phyloP scores from a whole-genome alignment of 257 asterid genomes.

The Striga asiatica region DNA sequence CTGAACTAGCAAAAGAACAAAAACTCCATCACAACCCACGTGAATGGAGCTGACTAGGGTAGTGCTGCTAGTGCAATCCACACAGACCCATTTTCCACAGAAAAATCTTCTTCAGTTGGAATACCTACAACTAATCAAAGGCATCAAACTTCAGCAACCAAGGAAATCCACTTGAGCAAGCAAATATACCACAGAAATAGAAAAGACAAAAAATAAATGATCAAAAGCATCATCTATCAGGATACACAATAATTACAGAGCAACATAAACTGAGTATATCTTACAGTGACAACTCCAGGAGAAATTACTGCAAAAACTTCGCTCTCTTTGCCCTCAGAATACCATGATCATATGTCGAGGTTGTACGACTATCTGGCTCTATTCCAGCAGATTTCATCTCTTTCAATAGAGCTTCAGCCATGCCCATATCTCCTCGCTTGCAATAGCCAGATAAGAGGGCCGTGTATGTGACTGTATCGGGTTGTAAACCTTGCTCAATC shows the following conservation, averaged over 20 bases:
- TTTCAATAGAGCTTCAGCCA: slow-evolving; percentile 38
- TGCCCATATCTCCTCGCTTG: slow-evolving; percentile 40
- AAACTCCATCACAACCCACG: not conserved
- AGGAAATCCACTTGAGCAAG: not conserved
- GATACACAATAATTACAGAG: not conserved
- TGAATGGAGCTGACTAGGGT: not conserved
- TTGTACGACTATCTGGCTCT: slow-evolving; percentile 32
- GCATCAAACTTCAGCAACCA: not conserved
- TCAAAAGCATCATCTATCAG: not conserved
- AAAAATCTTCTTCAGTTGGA: not conserved
- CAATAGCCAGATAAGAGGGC: slow-evolving; percentile 66
- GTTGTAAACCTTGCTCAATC: slow-evolving; percentile 54
- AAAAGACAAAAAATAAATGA: not conserved
- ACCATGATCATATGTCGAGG: slow-evolving; percentile 24
- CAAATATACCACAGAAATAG: not conserved
- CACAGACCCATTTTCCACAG: slow-evolving; percentile 2
- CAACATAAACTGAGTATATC: not conserved
- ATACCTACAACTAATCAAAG: not conserved
- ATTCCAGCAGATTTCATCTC: slow-evolving; percentile 50
- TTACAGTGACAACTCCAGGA: slow-evolving; percentile 9
- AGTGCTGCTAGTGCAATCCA: not conserved
- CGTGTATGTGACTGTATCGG: slow-evolving; percentile 50
- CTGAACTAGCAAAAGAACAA: not conserved
- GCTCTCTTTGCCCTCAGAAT: slow-evolving; percentile 24
- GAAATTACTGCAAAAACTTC: slow-evolving; percentile 18